Evolutionary conservation across 2,329 filamentous ascomycete species (phyloP).

Genomic region (Talaromyces verruculosus): DNA sequence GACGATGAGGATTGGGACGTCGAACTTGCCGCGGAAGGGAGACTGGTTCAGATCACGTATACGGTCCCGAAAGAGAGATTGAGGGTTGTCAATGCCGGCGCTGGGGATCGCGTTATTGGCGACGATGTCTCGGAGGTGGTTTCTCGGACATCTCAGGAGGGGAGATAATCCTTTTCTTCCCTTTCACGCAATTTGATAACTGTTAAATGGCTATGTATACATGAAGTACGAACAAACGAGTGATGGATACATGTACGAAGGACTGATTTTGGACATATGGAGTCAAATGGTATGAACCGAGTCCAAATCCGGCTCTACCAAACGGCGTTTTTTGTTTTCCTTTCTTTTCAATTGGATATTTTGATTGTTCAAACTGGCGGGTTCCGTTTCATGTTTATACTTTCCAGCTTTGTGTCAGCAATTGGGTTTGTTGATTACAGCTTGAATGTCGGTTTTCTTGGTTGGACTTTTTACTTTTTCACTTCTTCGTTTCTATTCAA

Average conservation of each 20-base stretch:
- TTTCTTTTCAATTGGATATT: background rate
- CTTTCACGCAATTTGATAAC: background rate
- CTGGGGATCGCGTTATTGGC: conserved; percentile 32
- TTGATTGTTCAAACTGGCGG: background rate
- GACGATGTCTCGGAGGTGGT: conserved; percentile 26
- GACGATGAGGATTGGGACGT: conserved; percentile 64
- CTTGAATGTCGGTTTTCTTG: background rate
- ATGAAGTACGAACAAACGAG: background rate
- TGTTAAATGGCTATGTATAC: background rate
- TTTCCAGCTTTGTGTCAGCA: background rate
- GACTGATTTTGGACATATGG: background rate
- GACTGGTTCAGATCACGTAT: conserved; percentile 82
- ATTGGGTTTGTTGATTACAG: background rate
- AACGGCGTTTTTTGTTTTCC: background rate
- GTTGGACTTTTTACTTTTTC: background rate
- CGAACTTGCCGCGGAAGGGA: conserved; percentile 67
- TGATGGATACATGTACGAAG: background rate
- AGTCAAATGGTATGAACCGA: background rate
- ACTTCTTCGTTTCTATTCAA: background rate
- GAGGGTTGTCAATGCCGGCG: conserved; percentile 79
- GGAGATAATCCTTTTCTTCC: background rate
- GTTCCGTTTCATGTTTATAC: background rate
- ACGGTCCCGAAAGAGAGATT: conserved; percentile 85
- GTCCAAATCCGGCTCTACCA: background rate
- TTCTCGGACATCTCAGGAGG: conserved; percentile 9